Percentiles rank a stretch among this genome's conserved stretches.
phyloP scores from a whole-genome alignment of 805 yeast genomes.

The Dipodascopsis uninucleata region DNA sequence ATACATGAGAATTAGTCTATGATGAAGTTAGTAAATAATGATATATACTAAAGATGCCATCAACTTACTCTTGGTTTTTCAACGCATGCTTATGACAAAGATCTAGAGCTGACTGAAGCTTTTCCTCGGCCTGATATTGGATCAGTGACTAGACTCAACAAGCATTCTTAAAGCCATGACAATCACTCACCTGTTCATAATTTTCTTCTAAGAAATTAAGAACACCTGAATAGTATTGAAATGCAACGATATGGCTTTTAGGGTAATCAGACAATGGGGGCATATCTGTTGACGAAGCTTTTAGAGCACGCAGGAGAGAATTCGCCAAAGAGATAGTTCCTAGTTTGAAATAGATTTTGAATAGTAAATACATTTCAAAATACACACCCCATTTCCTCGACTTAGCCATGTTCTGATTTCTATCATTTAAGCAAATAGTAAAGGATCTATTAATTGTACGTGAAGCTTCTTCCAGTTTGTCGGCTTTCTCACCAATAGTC shows the following conservation, averaged over 20 bases:
- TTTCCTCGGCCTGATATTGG: conserved; percentile 41
- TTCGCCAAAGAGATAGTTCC: conserved; percentile 69
- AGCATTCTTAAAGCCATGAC: neutral
- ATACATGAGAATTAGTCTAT: conserved; percentile 47
- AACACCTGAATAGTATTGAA: conserved; percentile 65
- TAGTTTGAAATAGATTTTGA: conserved; percentile 63
- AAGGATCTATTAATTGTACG: conserved; percentile 67
- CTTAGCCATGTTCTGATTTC: conserved; percentile 47
- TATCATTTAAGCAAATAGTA: conserved; percentile 73
- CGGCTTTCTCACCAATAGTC: conserved; percentile 1
- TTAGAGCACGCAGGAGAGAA: conserved; percentile 66
- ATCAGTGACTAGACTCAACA: too few species aligned
- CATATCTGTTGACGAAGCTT: conserved; percentile 47
- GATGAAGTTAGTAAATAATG: conserved; percentile 13
- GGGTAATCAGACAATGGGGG: conserved; percentile 48
- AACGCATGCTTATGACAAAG: conserved; percentile 33
- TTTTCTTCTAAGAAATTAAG: conserved; percentile 64
- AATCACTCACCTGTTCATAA: conserved; percentile 37
- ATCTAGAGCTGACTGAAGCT: conserved; percentile 50
- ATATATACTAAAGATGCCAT: neutral
- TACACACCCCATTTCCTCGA: conserved; percentile 65
- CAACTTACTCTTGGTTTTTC: conserved; percentile 36
- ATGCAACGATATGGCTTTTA: conserved; percentile 55
- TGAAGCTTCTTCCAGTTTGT: conserved; percentile 51
- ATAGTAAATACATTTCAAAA: conserved; percentile 64